These are phyloP conservation scores for Xylaria palmicola DNA, from an alignment of 495 filamentous ascomycete species.

Conservation along the genomic window DNA sequence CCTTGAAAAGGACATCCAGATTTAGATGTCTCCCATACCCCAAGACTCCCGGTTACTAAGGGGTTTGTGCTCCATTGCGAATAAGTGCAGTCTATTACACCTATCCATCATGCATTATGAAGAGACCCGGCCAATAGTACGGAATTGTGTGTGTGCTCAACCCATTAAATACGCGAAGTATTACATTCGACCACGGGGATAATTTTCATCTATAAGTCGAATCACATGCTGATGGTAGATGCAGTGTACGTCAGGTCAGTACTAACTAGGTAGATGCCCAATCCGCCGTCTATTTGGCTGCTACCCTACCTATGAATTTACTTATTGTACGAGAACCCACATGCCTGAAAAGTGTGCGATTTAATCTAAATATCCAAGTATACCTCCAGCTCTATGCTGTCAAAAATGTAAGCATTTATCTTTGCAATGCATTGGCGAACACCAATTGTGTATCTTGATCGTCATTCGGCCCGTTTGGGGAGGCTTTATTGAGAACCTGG, in stretches of 20 bases:
- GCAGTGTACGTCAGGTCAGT: neutral
- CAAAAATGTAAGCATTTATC: too few relatives aligned
- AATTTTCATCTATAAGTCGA: neutral
- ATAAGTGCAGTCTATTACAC: neutral
- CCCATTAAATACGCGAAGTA: neutral
- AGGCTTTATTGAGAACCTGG: too few relatives aligned
- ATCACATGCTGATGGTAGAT: constrained; percentile 10
- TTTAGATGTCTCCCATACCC: neutral
- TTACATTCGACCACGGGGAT: neutral
- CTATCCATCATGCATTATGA: neutral
- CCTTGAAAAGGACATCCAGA: neutral
- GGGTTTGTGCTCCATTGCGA: neutral
- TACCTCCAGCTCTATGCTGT: too few relatives aligned
- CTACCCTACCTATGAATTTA: too few relatives aligned
- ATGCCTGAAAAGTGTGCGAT: neutral
- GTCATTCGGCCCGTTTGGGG: too few relatives aligned
- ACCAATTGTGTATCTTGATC: too few relatives aligned
- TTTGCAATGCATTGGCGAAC: too few relatives aligned
- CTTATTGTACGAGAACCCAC: too few relatives aligned
- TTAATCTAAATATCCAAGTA: too few relatives aligned
- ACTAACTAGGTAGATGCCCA: neutral
- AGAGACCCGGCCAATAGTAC: too few relatives aligned
- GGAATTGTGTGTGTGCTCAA: neutral
- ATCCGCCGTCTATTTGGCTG: neutral
- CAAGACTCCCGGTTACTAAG: constrained; percentile 1